Evolutionary conservation across 208 protist genomes (phyloP), one percentile per base, ranked within the genome.

Genomic region (Leishmania braziliensis): DNA sequence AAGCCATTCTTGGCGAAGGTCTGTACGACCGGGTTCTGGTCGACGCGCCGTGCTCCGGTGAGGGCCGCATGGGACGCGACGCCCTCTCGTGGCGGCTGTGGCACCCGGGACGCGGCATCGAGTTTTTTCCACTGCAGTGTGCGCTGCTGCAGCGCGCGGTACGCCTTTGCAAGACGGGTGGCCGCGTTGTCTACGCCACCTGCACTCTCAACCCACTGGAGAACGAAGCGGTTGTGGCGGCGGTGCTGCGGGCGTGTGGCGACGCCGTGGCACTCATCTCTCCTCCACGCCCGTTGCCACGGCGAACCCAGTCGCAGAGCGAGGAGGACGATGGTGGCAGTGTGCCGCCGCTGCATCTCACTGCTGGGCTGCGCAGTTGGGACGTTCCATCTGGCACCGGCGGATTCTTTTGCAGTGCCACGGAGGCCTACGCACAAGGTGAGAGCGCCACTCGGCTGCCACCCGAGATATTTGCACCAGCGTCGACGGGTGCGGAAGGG

Each of bases 131-230:
- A 14, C 78, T 78, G 26, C 98, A 99, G 89, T 56, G 92, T 12
- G 83, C 83, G 62, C 87, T 99, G 36, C 88, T 97, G n/a, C 79
- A 79, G 8, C 91, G 84, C 6, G 97, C 92, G 20, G 66, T 97
- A 36, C 82, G 82, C 16, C 80, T 96, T 9, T 94, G 92, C 79
- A 76, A 70, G n/a, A 74, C 77, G 12, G 93, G 95, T 16, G 98
- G 98, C 54, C 77, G 77, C 29, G 83, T 99, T 3, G 96, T 99
- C 16, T 99, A 99, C 88, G 94, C 95, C 5, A 99, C 98, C 20
- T 99, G 98, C 85, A 98, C 96, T 12, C 81, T 99, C 23, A 99
- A 99, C 82, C 98, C 98, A n/a, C 80, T 99, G 50, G 98, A 99
- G 88, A 97, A 99, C 80, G 98, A 99, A 89, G 97, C 97, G 9